These are phyloP conservation scores for Ormosia emarginata DNA, from an alignment of 306 rosid genomes.

Conservation along the genomic window DNA sequence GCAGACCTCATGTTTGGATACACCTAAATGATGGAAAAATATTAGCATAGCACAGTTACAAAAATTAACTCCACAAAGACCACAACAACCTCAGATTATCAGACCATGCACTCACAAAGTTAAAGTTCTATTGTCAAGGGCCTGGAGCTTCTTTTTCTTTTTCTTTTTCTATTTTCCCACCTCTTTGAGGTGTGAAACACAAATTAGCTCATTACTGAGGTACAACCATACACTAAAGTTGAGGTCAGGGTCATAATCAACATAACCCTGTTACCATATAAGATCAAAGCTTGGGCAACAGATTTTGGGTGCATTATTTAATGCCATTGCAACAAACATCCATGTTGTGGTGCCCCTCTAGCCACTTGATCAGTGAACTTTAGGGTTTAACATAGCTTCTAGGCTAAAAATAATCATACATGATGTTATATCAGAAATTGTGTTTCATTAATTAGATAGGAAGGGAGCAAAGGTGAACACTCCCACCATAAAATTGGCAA, in stretches of 20 bases:
- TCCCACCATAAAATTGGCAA: not conserved
- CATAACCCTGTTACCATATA: not conserved
- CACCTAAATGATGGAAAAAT: slow-evolving; percentile 46
- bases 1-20: slow-evolving; percentile 96
- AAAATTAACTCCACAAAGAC: not conserved
- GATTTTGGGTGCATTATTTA: not conserved
- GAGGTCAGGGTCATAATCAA: slow-evolving; percentile 6
- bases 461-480: not conserved
- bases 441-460: not conserved
- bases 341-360: not conserved
- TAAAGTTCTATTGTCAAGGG: not conserved
- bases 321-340: slow-evolving; percentile 13
- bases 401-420: not conserved
- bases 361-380: not conserved
- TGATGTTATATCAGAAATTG: not conserved
- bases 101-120: not conserved
- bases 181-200: slow-evolving; percentile 8
- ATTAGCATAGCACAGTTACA: slow-evolving; percentile 3
- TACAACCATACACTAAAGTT: not conserved
- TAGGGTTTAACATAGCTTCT: not conserved
- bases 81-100: not conserved
- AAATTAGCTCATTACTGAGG: not conserved
- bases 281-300: not conserved
- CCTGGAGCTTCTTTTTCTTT: not conserved
- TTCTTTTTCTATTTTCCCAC: not conserved